Evolutionary conservation across 2,329 filamentous ascomycete species (phyloP).

Genomic region (Fusarium lyarnte): DNA sequence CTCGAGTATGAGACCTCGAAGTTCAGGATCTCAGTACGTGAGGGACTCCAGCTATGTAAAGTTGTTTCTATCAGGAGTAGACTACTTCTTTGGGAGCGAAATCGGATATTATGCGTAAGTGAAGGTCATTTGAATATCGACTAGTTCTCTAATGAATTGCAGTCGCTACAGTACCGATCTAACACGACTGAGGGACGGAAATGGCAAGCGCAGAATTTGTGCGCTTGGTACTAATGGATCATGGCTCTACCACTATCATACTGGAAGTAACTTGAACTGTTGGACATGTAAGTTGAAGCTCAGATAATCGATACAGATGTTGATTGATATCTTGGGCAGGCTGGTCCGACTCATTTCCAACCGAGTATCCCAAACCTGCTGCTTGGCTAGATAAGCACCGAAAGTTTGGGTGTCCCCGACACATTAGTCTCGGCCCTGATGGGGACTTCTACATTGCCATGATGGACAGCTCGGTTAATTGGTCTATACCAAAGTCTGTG

Average conservation of each 20-base stretch:
- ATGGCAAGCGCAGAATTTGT: not conserved
- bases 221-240: not conserved
- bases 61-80: not conserved
- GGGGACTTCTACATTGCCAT: not conserved
- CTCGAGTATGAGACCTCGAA: not conserved
- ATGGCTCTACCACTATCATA: not conserved
- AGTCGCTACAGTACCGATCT: no score
- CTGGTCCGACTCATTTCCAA: not conserved
- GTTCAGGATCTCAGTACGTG: not conserved
- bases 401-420: not conserved
- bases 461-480: fast-evolving
- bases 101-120: not conserved
- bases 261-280: not conserved
- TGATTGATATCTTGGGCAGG: not conserved
- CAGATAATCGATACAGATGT: no score
- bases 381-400: not conserved
- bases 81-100: not conserved
- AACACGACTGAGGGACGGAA: not conserved
- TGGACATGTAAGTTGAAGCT: not conserved
- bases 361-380: not conserved
- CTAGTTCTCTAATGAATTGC: no score
- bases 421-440: fast-evolving
- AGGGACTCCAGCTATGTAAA: fast-evolving
- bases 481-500: fast-evolving
- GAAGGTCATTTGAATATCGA: no score